Conservation (phyloP, 2,329 filamentous ascomycete genomes). For the Alternaria gaisen region DNA sequence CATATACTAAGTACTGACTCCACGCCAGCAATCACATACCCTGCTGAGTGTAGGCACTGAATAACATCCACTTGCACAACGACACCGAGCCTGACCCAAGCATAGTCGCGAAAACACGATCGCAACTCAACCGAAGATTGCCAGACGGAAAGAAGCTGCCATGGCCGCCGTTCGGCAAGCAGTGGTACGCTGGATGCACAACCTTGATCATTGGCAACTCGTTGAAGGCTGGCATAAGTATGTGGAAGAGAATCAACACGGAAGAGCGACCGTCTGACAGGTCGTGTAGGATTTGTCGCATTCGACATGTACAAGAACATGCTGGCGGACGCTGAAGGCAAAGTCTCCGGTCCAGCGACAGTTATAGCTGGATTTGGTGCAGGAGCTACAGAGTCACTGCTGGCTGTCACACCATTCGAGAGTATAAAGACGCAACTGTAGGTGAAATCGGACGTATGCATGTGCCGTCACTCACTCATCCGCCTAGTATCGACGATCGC, state of each 20-base stretch:
- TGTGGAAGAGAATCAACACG: conserved; percentile 46
- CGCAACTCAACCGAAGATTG: conserved; percentile 88
- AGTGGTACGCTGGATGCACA: conserved; percentile 98
- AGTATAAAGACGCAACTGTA: conserved; percentile 95
- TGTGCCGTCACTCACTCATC: conserved; percentile 1
- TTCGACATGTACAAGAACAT: conserved; percentile 93
- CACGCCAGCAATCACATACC: conserved; percentile 82
- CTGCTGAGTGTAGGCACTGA: conserved; percentile 78
- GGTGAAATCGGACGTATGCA: conserved; percentile 15
- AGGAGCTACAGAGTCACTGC: conserved; percentile 88
- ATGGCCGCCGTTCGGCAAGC: conserved; percentile 89
- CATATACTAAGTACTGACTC: conserved; percentile 27
- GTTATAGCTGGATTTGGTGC: conserved; percentile 95
- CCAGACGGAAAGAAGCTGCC: conserved; percentile 85
- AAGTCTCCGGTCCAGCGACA: conserved; percentile 87
- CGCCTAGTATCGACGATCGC: conserved; percentile 83
- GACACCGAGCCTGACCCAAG: conserved; percentile 20
- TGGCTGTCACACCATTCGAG: conserved; percentile 96
- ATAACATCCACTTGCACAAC: background rate
- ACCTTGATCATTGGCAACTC: conserved; percentile 97
- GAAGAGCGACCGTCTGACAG: conserved; percentile 10
- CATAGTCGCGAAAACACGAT: conserved; percentile 89
- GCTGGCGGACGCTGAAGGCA: conserved; percentile 83
- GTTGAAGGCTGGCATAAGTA: conserved; percentile 93
- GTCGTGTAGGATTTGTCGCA: conserved; percentile 78